These are phyloP conservation scores for Suillus americanus DNA, from an alignment of 768 basidiomycete species.

Conservation along the genomic window DNA sequence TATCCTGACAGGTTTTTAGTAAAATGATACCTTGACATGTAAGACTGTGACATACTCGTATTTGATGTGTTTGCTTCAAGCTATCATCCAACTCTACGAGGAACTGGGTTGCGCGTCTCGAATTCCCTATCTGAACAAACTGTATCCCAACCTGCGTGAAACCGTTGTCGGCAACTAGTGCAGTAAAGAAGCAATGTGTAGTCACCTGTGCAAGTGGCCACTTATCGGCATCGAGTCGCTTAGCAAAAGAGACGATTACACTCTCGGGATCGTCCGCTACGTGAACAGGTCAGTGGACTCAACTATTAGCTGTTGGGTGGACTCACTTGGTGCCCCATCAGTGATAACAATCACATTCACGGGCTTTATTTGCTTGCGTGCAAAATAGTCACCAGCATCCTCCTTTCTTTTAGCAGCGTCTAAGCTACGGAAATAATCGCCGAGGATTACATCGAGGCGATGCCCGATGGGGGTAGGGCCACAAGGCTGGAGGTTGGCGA, in stretches of 20 bases:
- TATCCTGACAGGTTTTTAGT: conserved; percentile 44
- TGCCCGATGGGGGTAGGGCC: conserved; percentile 48
- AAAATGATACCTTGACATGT: background rate
- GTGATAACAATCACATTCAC: conserved; percentile 62
- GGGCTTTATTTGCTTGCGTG: conserved; percentile 44
- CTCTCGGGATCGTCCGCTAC: conserved; percentile 52
- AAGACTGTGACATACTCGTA: conserved; percentile 39
- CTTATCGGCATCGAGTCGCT: conserved; percentile 49
- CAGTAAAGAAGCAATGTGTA: background rate
- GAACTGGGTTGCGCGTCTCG: conserved; percentile 38
- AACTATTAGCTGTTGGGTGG: background rate
- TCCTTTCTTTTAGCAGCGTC: conserved; percentile 30
- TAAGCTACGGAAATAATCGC: conserved; percentile 36
- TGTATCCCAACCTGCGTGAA: conserved; percentile 58
- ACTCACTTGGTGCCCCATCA: conserved; percentile 60
- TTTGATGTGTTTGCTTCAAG: conserved; percentile 38
- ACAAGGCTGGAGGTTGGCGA: conserved; percentile 40
- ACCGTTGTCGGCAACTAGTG: conserved; percentile 1
- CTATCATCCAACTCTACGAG: conserved; percentile 59
- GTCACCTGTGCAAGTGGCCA: conserved; percentile 54
- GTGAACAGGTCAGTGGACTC: background rate
- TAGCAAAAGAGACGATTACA: conserved; percentile 47
- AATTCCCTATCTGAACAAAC: conserved; percentile 69
- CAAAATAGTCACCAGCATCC: conserved; percentile 20
- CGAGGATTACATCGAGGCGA: conserved; percentile 39